phyloP scores from a whole-genome alignment of 805 yeast genomes.

The Candida tibetensis region DNA sequence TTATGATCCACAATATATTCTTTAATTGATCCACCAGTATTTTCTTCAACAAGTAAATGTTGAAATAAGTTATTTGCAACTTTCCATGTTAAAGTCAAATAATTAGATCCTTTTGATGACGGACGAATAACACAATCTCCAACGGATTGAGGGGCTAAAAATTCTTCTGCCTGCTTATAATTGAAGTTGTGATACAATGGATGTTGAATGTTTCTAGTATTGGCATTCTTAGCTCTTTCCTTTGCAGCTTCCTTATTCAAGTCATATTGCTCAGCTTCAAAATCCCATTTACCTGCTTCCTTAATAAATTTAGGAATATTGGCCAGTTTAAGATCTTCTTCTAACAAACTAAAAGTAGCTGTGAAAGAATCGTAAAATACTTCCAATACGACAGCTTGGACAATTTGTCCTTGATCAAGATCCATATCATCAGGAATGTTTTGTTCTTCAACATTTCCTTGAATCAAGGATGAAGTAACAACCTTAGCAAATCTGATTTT shows the following conservation, averaged over 20 bases:
- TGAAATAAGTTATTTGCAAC: slow-evolving; percentile 88
- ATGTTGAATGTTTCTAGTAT: slow-evolving; percentile 81
- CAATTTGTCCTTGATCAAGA: slow-evolving; percentile 67
- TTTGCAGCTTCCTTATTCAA: slow-evolving; percentile 52
- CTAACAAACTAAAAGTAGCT: slow-evolving; percentile 70
- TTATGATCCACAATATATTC: slow-evolving; percentile 63
- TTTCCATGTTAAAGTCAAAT: slow-evolving; percentile 93
- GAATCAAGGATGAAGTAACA: slow-evolving; percentile 40
- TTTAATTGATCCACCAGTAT: slow-evolving; percentile 52
- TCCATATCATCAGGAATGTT: slow-evolving; percentile 45
- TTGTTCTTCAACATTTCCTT: slow-evolving; percentile 44
- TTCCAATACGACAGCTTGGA: slow-evolving; percentile 73
- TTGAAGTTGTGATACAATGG: slow-evolving; percentile 85
- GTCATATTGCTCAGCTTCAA: slow-evolving; percentile 69
- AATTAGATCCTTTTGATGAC: slow-evolving; percentile 84
- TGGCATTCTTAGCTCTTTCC: slow-evolving; percentile 64
- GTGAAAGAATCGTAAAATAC: slow-evolving; percentile 73
- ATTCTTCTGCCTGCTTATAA: slow-evolving; percentile 88
- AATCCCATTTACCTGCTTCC: slow-evolving; percentile 75
- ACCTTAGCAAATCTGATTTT: slow-evolving; percentile 41
- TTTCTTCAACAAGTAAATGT: slow-evolving; percentile 83
- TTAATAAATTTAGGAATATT: slow-evolving; percentile 42
- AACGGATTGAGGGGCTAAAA: slow-evolving; percentile 78
- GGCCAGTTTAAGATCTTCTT: slow-evolving; percentile 60
- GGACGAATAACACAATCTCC: slow-evolving; percentile 96